Evolutionary conservation across 176 grass and related monocot genomes (phyloP), one percentile per base, ranked within the genome.

Genomic region (Triticum monococcum): DNA sequence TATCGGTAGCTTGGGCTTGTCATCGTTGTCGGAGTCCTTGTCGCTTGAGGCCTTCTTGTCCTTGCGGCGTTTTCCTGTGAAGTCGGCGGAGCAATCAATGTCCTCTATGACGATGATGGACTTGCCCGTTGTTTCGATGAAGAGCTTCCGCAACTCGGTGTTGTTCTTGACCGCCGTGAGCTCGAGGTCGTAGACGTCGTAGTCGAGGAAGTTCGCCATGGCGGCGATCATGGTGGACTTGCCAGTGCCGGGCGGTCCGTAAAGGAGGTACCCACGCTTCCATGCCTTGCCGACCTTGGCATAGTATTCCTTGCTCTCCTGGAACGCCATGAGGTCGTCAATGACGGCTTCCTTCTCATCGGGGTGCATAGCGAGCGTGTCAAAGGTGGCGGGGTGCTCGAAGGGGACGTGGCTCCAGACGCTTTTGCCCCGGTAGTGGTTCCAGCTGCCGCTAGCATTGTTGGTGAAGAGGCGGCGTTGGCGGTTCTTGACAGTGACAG

Each of bases 61-160:
- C 6, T 22, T 60, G 20, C 57, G 20, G 50, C 88, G 81, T 28
- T 92, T 92, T 5, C 69, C 83, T 13, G 93, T 95, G 64, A 95
- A 83, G 61, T 94, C 86, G 12, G 91, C 32, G 3, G 86, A 91
- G 88, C 86, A 95, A 36, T 95, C 90, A 7, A 95, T 90, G 84
- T 89, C 93, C 79, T 90, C 90, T 50, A 95, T 86, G 25, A 95
- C 90, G 61, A 92, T 87, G 14, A 92, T 90, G 3, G 93, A 95
- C 63, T 93, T 93, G 24, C 91, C 72, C 0, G 86, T 89, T 0
- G 89, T 95, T 59, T 95, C 78, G 33, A 91, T 93, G 83, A 93
- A 95, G 46, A 95, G 91, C 81, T 89, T 93, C n/a, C 93, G 14
- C n/a, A 95, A 87, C 36, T 95, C 89, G 7, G 80, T 87, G 60